Evolutionary conservation across 345 rosid species (phyloP), one percentile per base, ranked within the genome.

Genomic region (Eucalyptus tenuipes): DNA sequence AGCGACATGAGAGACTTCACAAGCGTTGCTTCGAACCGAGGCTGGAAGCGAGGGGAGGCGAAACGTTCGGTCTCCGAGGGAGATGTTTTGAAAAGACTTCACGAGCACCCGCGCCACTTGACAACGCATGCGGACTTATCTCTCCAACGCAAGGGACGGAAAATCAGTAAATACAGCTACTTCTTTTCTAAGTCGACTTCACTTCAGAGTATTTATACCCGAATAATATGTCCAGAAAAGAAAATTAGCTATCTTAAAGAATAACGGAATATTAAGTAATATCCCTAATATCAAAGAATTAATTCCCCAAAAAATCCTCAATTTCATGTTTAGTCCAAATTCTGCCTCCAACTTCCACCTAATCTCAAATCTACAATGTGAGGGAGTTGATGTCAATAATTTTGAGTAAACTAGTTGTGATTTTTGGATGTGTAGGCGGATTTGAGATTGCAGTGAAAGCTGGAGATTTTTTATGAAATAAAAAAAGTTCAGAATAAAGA

Each of bases 401-500:
- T 10, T 55, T 24, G 3, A 55, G 27, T 24, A 55, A 10, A 10
- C 13, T 55, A 55, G 0, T 55, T 4, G 61, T 5, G 29, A 55
- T 24, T 25, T 24, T 55, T 24, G 27, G 5, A 24, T 10, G 6
- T 55, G 29, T 55, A 3, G 61, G 13, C 3, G 24, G 0, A 55
- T 55, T 55, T 55, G 0, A 22, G 13, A 55, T 9, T 55, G 6
- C 27, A 10, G 1, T 2, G 13, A 55, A 55, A 10, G 29, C 0
- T 55, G 13, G 29, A 9, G 1, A 10, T 8, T 55, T 55, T 55
- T 55, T 20, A 22, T 24, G 12, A 55, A 0, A 55, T 0, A 24
- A 55, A 55, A 15, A 4, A 55, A 24, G 61, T 55, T 22, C 12
- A 8, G 0, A 8, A 0, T 55, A 22, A 0, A 20, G 59, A 55